These are phyloP conservation scores for Globisporangium nodosum DNA, from an alignment of 352 stramenopile species.

Conservation along the genomic window DNA sequence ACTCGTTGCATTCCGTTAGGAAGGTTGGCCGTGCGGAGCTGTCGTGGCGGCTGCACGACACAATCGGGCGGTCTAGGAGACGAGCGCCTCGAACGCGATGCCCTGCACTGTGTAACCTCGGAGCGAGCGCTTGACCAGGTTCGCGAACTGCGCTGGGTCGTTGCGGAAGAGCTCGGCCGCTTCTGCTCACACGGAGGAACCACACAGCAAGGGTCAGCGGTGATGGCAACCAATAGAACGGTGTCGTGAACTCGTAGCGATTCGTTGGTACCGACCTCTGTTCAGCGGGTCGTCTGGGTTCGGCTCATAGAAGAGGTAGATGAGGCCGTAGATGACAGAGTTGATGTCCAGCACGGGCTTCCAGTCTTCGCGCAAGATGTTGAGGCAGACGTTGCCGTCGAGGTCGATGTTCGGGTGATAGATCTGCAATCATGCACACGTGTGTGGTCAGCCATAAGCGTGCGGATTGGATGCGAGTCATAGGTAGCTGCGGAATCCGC, in stretches of 20 bases:
- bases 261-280: slow-evolving; percentile 27
- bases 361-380: slow-evolving; percentile 98
- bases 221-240: too few species aligned
- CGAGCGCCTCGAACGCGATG: slow-evolving; percentile 78
- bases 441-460: neutral
- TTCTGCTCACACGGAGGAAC: slow-evolving; percentile 48
- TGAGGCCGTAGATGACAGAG: slow-evolving; percentile 98
- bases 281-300: slow-evolving; percentile 99
- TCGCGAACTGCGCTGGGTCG: slow-evolving; percentile 90
- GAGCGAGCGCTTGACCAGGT: slow-evolving; percentile 84
- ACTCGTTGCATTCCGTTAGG: neutral
- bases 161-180: slow-evolving; percentile 95
- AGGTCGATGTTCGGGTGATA: slow-evolving; percentile 99
- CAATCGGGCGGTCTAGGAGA: slow-evolving; percentile 27
- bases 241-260: too few species aligned
- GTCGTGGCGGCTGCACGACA: neutral
- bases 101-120: slow-evolving; percentile 77
- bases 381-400: slow-evolving; percentile 98
- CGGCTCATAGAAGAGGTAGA: slow-evolving; percentile 99
- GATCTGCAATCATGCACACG: slow-evolving; percentile 52
- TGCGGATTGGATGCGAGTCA: neutral
- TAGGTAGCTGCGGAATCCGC: neutral
- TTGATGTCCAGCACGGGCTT: slow-evolving; percentile 99
- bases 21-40: neutral
- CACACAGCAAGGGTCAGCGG: neutral